Base-by-base conservation (phyloP, 2,329 filamentous ascomycete genomes). In the Colletotrichum agaves region DNA sequence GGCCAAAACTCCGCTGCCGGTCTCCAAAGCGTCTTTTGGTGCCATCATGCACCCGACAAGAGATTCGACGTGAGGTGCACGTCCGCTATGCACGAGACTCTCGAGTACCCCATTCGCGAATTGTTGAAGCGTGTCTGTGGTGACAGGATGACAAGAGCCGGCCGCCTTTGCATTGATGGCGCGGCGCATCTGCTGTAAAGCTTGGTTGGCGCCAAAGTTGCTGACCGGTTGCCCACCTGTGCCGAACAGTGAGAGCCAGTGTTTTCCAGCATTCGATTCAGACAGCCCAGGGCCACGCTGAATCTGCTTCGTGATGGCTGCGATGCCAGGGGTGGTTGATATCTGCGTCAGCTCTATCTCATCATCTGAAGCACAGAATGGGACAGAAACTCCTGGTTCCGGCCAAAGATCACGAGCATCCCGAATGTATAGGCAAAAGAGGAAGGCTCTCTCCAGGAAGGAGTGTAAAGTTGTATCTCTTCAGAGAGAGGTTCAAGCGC, bases 231-330 rank as follows among this genome's bases (percentile, higher is more conserved):
- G 8, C 3, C 23, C 15, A 17, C 27, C 33, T 43, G 12, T 12
- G 21, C 35, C 23, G 5, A 21, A 66, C 5, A 31, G 3, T 1
- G 35, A 39, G 27, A 63, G 23, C 64, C 64, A 67, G 12, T 67
- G 64, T 4, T 23, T 27, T 6, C 59, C 64, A 27, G 64, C 35
- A 23, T 63, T 46, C 4, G 64, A 67, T 2, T 46, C 43, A 2
- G 35, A 39, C 8, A 67, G 59, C 5, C 21, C 10, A 5, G 37
- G 15, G 1, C 43, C 21, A 5, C 17, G 8, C 13, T 31, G 21
- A 27, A 67, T 5, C 37, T 46, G 27, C 44, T 53, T 62, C 5
- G 15, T 63, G 53, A 53, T 46, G 43, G 44, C 50, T 10, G 23
- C 50, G 10, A 59, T 21, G 4, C 59, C 52, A 3, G 59, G 27